A percentile compares a stretch with the other conserved stretches of the same genome.
Conservation (phyloP, 192 early-diverging fungal genomes). For the Linnemannia exigua region DNA sequence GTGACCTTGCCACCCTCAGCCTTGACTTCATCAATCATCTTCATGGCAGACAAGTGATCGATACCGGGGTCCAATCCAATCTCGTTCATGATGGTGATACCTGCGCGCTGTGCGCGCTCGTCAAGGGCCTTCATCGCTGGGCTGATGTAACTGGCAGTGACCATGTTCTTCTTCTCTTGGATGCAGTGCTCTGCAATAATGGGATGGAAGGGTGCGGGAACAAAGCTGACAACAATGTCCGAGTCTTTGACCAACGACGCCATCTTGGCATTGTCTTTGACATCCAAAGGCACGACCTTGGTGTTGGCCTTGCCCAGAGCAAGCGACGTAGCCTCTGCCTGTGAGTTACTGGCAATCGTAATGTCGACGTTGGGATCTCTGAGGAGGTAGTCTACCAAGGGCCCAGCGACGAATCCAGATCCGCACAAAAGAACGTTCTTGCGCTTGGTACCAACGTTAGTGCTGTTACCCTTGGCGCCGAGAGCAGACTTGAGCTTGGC, state of each 20-base stretch:
- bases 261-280: slow-evolving; percentile 73
- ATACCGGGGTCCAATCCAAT: slow-evolving; percentile 99
- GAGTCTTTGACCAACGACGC: slow-evolving; percentile 73
- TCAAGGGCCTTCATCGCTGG: slow-evolving; percentile 89
- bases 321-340: slow-evolving; percentile 79
- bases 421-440: slow-evolving; percentile 82
- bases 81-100: slow-evolving; percentile 95
- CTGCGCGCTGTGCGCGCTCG: slow-evolving; percentile 80
- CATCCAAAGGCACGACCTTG: slow-evolving; percentile 77
- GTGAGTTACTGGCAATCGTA: slow-evolving; percentile 85
- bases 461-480: slow-evolving; percentile 13
- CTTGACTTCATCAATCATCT: slow-evolving; percentile 92
- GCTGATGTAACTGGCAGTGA: slow-evolving; percentile 97
- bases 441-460: slow-evolving; percentile 22
- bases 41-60: slow-evolving; percentile 97
- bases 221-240: slow-evolving; percentile 93
- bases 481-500: slow-evolving; percentile 54
- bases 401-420: slow-evolving; percentile 94
- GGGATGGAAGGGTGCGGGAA: slow-evolving; percentile 90
- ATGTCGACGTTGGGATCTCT: slow-evolving; percentile 68
- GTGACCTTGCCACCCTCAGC: slow-evolving; percentile 71
- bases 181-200: slow-evolving; percentile 84
- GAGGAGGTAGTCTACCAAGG: slow-evolving; percentile 90
- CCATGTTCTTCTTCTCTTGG: slow-evolving; percentile 89
- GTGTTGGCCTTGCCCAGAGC: slow-evolving; percentile 73